Base-by-base conservation (phyloP, 805 yeast species). In the Ogataea ganodermae region DNA sequence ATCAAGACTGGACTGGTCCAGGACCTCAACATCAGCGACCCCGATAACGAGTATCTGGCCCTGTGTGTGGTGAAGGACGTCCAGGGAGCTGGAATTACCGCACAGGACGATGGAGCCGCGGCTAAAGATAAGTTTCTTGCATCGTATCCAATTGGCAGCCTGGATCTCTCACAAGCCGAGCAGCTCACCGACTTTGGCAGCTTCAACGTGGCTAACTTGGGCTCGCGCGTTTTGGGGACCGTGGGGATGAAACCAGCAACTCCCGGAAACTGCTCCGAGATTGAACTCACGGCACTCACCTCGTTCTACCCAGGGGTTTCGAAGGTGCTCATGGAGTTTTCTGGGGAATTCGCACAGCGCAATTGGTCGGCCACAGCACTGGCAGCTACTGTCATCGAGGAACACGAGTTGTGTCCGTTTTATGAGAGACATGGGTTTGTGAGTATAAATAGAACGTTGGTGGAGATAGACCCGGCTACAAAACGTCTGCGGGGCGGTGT, bases 211-310 rank as follows among this genome's bases (percentile, higher is more conserved):
- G 56, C 64, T 16, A 67, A 67, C 0, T 40, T 56, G 2, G 45
- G 59, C 18, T 42, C 49, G 4, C 48, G 48, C 21, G 51, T 68
- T 3, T 41, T 68, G 7, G 76, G 75, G 1, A 65, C 75, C 2
- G 53, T 65, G 2, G 75, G 70, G 2, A 46, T 67, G 21, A 73
- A 68, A 46, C 66, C 67, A 12, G 18, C n/a, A 2, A 7, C 31
- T 10, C 18, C 27, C 23, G 31, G 30, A 5, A 32, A 33, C 8
- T 4, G 27, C 9, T 24, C 16, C 12, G 56, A 52, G 12, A 58
- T 59, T n/a, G 83, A 78, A 52, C 44, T 81, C 9, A 79, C 86
- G 0, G 76, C 75, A 6, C 74, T 76, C 49, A 74, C 83, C 0
- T 78, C 86, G 0, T 79, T 75, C 47, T 66, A 71, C 55, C 74